These are phyloP conservation scores for Kwoniella bestiolae DNA, from an alignment of 768 basidiomycete species.

Conservation along the genomic window DNA sequence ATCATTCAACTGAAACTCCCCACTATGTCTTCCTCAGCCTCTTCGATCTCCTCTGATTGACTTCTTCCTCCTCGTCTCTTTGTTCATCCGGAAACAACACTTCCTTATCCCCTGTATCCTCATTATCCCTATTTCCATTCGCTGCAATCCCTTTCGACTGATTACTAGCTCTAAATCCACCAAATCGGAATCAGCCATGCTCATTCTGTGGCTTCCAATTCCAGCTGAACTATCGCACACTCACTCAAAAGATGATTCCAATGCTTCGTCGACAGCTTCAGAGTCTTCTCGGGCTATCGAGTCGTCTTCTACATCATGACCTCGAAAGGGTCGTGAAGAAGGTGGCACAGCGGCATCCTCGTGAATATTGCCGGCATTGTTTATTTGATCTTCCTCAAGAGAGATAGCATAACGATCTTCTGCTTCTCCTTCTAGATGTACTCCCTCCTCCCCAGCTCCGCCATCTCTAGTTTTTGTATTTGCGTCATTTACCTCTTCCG, in stretches of 20 bases:
- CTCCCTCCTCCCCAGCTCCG: no score
- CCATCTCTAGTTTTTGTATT: no score
- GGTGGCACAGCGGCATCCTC: no score
- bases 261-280: conserved; percentile 2
- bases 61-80: not conserved
- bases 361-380: no score
- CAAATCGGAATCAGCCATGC: not conserved
- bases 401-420: no score
- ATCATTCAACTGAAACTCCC: no score
- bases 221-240: no score
- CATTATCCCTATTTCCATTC: not conserved
- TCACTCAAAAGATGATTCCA: not conserved
- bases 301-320: not conserved
- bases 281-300: not conserved
- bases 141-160: not conserved
- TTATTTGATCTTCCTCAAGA: no score
- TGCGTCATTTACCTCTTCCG: no score
- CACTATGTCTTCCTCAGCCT: not conserved
- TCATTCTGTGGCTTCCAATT: not conserved
- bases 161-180: no score
- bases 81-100: no score
- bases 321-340: not conserved
- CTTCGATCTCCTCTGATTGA: not conserved
- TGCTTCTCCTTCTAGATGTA: no score
- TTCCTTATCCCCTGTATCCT: not conserved